phyloP scores from a whole-genome alignment of 1,284 basidiomycete species.

The Afroboletus lepidellus region DNA sequence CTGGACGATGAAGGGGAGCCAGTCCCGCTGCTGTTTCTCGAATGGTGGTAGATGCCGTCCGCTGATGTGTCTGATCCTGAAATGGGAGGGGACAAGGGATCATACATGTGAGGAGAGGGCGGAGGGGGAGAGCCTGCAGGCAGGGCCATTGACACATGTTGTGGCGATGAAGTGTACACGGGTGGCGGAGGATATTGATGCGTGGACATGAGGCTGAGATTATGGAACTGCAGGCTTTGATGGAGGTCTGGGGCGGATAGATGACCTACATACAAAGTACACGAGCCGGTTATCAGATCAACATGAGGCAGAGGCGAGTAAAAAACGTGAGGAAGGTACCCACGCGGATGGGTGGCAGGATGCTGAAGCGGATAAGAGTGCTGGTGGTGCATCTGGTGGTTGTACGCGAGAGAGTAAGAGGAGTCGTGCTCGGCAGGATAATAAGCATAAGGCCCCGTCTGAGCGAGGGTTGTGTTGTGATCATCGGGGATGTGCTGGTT shows the following conservation, averaged over 20 bases:
- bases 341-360: constrained; percentile 51
- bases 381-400: constrained; percentile 39
- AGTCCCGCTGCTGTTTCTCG: constrained; percentile 70
- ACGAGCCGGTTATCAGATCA: constrained; percentile 54
- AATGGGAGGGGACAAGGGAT: constrained; percentile 75
- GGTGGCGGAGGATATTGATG: constrained; percentile 44
- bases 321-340: constrained; percentile 44
- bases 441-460: constrained; percentile 37
- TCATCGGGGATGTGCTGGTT: constrained; percentile 43
- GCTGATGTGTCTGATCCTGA: constrained; percentile 83
- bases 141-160: constrained; percentile 51
- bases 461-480: constrained; percentile 38
- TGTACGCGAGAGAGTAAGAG: constrained; percentile 43
- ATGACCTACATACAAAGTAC: constrained; percentile 50
- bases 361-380: constrained; percentile 43
- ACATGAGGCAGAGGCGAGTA: constrained; percentile 47
- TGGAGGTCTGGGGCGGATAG: constrained; percentile 56
- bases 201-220: constrained; percentile 49
- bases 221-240: constrained; percentile 47
- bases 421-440: constrained; percentile 42
- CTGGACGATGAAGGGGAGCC: constrained; percentile 74
- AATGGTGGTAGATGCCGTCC: constrained; percentile 71
- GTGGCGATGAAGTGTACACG: constrained; percentile 50
- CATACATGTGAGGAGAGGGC: constrained; percentile 74
- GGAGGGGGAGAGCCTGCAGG: constrained; percentile 61